A percentile compares a stretch with the other conserved stretches of the same genome.
phyloP scores from a whole-genome alignment of 768 basidiomycete species.

The Lyophyllum shimeji region DNA sequence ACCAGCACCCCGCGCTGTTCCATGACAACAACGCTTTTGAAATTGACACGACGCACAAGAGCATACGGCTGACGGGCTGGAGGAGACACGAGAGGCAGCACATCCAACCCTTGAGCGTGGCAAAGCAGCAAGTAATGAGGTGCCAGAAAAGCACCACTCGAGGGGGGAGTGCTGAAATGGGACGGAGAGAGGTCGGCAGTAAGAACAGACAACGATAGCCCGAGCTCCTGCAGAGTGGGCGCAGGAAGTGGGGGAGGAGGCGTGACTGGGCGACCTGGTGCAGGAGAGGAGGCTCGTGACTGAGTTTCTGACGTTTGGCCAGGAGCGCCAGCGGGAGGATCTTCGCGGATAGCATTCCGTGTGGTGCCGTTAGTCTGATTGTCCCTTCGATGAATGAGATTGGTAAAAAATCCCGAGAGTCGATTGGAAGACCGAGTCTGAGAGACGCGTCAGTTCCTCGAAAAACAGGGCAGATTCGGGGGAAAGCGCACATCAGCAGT shows the following conservation, averaged over 20 bases:
- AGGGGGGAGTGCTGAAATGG: slow-evolving; percentile 75
- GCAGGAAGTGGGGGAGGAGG: slow-evolving; percentile 74
- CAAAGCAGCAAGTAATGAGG: slow-evolving; percentile 84
- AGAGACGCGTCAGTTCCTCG: slow-evolving; percentile 1
- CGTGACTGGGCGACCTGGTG: slow-evolving; percentile 51
- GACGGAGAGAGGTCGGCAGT: slow-evolving; percentile 71
- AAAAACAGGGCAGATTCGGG: slow-evolving; percentile 4
- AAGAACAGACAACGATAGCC: slow-evolving; percentile 65
- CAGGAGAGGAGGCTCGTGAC: slow-evolving; percentile 58
- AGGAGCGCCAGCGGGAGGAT: slow-evolving; percentile 18
- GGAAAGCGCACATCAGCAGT: slow-evolving; percentile 54
- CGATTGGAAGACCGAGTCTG: slow-evolving; percentile 58
- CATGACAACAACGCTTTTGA: slow-evolving; percentile 90
- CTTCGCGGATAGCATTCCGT: slow-evolving; percentile 33
- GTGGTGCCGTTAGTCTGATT: slow-evolving; percentile 25
- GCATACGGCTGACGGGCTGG: slow-evolving; percentile 79
- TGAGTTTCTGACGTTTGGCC: slow-evolving; percentile 33
- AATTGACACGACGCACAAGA: slow-evolving; percentile 75
- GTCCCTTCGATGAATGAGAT: slow-evolving; percentile 75
- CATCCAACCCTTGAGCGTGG: slow-evolving; percentile 83
- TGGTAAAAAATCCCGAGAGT: slow-evolving; percentile 83
- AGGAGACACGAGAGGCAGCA: slow-evolving; percentile 75
- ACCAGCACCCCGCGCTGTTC: slow-evolving; percentile 90
- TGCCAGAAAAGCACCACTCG: slow-evolving; percentile 74
- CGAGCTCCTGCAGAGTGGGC: slow-evolving; percentile 73